Conservation (phyloP, 1,139 yeast species). For the Debaryomycetaceae sp. region DNA sequence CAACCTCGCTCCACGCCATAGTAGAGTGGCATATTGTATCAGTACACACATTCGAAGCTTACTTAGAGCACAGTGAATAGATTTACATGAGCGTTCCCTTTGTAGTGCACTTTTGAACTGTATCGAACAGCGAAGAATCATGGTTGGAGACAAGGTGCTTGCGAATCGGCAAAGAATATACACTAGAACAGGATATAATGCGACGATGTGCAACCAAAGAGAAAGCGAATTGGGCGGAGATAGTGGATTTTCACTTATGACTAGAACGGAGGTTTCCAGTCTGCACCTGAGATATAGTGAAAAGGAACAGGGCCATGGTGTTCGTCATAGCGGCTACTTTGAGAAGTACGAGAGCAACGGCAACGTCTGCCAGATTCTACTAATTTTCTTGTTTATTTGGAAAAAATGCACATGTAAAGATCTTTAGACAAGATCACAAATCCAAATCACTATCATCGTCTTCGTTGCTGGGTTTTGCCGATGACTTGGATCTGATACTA, state of each 20-base stretch:
- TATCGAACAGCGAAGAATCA: neutral
- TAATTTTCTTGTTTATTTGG: neutral
- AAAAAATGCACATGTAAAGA: neutral
- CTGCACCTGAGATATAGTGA: too few species aligned
- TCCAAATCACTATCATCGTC: slow-evolving; percentile 20
- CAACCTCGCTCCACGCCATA: neutral
- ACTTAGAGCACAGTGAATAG: too few species aligned
- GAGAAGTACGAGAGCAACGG: neutral
- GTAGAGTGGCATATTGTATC: too few species aligned
- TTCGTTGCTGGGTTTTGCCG: slow-evolving; percentile 8
- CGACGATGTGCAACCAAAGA: too few species aligned
- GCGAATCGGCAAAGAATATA: neutral
- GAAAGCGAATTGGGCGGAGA: too few species aligned
- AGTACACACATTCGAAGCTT: too few species aligned
- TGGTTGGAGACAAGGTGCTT: slow-evolving; percentile 3
- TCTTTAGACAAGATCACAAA: slow-evolving; percentile 3
- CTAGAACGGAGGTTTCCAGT: too few species aligned
- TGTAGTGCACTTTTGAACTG: neutral
- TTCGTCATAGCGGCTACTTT: neutral
- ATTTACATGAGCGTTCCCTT: neutral
- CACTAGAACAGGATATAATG: neutral
- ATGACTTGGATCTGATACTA: slow-evolving; percentile 10
- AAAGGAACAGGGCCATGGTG: too few species aligned
- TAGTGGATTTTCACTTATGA: too few species aligned
- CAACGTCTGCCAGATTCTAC: neutral